Percentiles rank a stretch among this genome's conserved stretches.
Conservation (phyloP, 2,329 filamentous ascomycete species). For the Hypoxylon sp. region DNA sequence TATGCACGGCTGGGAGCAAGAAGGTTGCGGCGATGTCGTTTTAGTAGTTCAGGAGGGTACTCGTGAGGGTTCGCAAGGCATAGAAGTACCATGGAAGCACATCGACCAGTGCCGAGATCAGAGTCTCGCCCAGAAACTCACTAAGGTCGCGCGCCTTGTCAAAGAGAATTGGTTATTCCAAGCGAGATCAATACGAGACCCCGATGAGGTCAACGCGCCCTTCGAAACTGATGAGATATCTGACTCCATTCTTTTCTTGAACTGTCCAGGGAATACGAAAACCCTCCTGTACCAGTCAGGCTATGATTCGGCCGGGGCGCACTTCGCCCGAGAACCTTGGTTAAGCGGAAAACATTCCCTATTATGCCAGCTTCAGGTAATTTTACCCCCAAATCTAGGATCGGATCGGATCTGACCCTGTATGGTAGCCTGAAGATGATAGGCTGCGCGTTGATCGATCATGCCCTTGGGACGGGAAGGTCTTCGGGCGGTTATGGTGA, state of each 20-base stretch:
- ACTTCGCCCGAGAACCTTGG: conserved; percentile 35
- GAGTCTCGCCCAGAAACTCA: conserved; percentile 16
- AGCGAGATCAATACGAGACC: conserved; percentile 29
- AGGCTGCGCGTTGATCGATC: conserved; percentile 23
- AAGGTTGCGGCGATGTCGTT: conserved; percentile 22
- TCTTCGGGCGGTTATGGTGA: conserved; percentile 37
- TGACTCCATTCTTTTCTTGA: conserved; percentile 29
- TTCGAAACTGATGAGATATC: conserved; percentile 33
- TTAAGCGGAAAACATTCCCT: conserved; percentile 36
- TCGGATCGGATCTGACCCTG: conserved; percentile 6
- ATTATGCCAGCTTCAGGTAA: conserved; percentile 36
- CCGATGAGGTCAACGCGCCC: conserved; percentile 18
- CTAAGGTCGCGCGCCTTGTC: conserved; percentile 12
- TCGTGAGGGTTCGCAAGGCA: neutral
- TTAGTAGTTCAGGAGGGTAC: conserved; percentile 13
- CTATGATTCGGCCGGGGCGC: conserved; percentile 29
- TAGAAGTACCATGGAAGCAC: conserved; percentile 37
- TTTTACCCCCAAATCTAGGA: neutral
- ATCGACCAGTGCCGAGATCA: conserved; percentile 30
- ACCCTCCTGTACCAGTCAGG: conserved; percentile 32
- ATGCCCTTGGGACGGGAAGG: conserved; percentile 38
- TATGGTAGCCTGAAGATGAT: conserved; percentile 28
- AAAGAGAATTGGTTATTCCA: conserved; percentile 31
- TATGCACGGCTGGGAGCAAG: conserved; percentile 37
- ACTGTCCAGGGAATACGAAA: conserved; percentile 31